A percentile compares a stretch with the other conserved stretches of the same genome.
Conservation (phyloP, 345 rosid genomes). For the Adansonia digitata region DNA sequence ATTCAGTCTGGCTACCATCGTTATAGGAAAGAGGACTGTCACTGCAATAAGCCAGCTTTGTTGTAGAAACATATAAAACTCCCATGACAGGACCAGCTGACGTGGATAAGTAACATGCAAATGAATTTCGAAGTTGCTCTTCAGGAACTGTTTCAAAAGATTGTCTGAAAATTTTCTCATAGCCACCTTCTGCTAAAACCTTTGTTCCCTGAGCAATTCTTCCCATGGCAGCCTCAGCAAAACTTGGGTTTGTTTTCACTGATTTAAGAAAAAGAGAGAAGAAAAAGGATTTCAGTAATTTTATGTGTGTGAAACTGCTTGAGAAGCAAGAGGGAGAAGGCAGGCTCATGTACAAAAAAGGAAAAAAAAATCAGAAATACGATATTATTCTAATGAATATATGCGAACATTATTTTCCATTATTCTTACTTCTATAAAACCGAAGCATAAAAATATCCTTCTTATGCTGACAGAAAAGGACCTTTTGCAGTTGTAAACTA, state of each 20-base stretch:
- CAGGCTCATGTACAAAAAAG: background rate
- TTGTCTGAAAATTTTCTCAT: conserved; percentile 62
- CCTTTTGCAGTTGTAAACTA: background rate
- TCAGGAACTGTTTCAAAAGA: conserved; percentile 75
- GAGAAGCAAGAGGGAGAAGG: background rate
- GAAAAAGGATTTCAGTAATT: conserved; percentile 1
- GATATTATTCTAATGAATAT: background rate
- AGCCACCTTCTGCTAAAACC: conserved; percentile 81
- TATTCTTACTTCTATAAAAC: background rate
- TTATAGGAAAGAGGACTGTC: conserved; percentile 71
- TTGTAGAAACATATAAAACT: conserved; percentile 53
- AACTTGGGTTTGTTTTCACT: conserved; percentile 77
- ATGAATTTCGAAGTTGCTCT: conserved; percentile 52
- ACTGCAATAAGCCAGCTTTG: conserved; percentile 66
- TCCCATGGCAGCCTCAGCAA: conserved; percentile 81
- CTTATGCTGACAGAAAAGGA: background rate
- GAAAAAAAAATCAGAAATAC: background rate
- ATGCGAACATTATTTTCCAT: background rate
- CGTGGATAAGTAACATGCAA: conserved; percentile 74
- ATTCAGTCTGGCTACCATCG: conserved; percentile 48
- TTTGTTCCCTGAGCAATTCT: conserved; percentile 78
- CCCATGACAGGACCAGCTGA: conserved; percentile 93
- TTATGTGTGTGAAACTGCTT: background rate
- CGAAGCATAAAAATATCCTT: background rate
- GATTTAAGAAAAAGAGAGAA: conserved; percentile 11